phyloP scores from a whole-genome alignment of 2,329 filamentous ascomycete genomes.

The Aspergillus ruber region DNA sequence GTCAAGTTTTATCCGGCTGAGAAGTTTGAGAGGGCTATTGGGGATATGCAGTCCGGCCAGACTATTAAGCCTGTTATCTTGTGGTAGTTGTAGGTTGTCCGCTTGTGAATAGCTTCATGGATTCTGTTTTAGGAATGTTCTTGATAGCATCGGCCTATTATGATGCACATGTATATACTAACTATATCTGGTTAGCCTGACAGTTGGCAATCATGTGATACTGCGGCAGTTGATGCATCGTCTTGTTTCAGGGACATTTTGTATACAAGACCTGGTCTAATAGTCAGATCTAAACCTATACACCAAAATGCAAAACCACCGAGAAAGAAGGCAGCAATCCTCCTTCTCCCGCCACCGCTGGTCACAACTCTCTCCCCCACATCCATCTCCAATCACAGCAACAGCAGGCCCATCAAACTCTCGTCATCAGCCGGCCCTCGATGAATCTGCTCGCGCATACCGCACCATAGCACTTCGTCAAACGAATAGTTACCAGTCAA shows the following conservation, averaged over 20 bases:
- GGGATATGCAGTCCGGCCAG: constrained; percentile 20
- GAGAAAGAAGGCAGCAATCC: background rate
- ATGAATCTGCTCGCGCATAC: constrained; percentile 26
- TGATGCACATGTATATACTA: background rate
- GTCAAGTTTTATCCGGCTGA: constrained; percentile 39
- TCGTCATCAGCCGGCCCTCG: constrained; percentile 20
- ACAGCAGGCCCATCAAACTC: constrained; percentile 17
- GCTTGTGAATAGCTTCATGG: constrained; percentile 5
- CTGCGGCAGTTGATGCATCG: too few species aligned
- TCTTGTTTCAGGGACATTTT: too few species aligned
- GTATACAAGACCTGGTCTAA: too few species aligned
- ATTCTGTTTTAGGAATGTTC: background rate
- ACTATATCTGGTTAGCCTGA: background rate
- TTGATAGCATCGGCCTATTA: background rate
- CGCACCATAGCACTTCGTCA: constrained; percentile 29
- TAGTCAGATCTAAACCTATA: background rate
- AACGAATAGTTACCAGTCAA: constrained; percentile 20
- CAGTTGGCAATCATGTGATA: background rate
- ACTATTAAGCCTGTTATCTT: constrained; percentile 26
- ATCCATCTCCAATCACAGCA: constrained; percentile 16
- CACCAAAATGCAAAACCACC: background rate
- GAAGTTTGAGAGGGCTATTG: constrained; percentile 18
- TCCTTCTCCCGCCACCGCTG: constrained; percentile 21
- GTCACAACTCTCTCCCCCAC: constrained; percentile 21
- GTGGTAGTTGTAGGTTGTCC: constrained; percentile 16